Conservation (phyloP, 148 eudicot species). For the Heliosperma pusillum region DNA sequence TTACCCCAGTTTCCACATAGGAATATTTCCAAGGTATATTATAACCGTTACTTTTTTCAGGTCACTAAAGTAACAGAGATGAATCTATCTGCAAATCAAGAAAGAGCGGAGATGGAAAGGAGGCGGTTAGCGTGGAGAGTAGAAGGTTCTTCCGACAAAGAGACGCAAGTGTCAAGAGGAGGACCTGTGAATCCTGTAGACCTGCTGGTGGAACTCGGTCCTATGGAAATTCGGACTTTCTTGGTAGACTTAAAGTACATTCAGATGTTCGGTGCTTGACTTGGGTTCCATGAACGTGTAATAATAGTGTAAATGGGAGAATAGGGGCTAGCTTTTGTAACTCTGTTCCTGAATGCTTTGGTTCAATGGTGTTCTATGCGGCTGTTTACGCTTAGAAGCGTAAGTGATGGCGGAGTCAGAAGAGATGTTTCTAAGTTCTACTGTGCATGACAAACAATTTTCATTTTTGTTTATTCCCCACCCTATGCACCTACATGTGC, state of each 20-base stretch:
- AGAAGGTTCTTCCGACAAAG: slow-evolving; percentile 42
- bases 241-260: slow-evolving; percentile 39
- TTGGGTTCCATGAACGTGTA: background rate
- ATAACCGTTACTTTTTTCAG: slow-evolving; percentile 32
- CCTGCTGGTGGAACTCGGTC: slow-evolving; percentile 67
- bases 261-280: slow-evolving; percentile 22
- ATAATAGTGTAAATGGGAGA: background rate
- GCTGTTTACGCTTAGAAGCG: no score
- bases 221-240: slow-evolving; percentile 90
- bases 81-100: slow-evolving; percentile 90
- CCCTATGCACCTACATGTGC: no score
- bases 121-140: slow-evolving; percentile 74
- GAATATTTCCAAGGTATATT: background rate
- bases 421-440: no score
- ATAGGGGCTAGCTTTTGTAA: background rate
- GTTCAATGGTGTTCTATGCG: background rate
- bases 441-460: no score
- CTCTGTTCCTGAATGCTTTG: background rate
- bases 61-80: slow-evolving; percentile 69
- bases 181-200: slow-evolving; percentile 60
- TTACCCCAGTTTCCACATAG: background rate
- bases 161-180: slow-evolving; percentile 45
- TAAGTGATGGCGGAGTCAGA: no score
- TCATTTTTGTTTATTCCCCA: no score
- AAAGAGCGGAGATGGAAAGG: slow-evolving; percentile 68